These are phyloP conservation scores for Luffa aegyptiaca DNA, from an alignment of 306 rosid species.

Conservation along the genomic window DNA sequence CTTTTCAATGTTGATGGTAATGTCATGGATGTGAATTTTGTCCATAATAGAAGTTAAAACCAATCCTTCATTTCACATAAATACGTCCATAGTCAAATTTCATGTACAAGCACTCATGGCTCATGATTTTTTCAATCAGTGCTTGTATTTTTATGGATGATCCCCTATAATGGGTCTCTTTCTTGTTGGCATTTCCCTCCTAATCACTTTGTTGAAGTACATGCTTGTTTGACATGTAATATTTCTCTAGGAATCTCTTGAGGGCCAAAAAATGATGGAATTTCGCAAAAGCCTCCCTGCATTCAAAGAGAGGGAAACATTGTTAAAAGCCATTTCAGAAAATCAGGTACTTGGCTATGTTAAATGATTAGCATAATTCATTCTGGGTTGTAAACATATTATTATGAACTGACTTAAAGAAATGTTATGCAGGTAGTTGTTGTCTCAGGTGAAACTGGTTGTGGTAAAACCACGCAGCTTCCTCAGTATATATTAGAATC, in stretches of 20 bases:
- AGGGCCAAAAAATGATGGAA: conserved; percentile 38
- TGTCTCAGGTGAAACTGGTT: conserved; percentile 45
- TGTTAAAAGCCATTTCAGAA: conserved; percentile 27
- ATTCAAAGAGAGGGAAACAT: conserved; percentile 28
- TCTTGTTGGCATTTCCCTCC: neutral
- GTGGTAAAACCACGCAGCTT: conserved; percentile 46
- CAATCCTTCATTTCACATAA: neutral
- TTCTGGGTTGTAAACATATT: neutral
- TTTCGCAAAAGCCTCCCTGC: conserved; percentile 44
- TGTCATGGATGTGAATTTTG: neutral
- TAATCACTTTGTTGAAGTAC: neutral
- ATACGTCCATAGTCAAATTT: neutral
- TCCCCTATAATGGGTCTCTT: neutral
- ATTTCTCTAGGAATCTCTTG: conserved; percentile 25
- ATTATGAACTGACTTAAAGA: neutral
- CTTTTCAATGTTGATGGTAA: neutral
- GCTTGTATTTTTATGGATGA: neutral
- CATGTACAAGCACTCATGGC: neutral
- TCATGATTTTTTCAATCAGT: neutral
- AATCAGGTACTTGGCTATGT: conserved; percentile 26
- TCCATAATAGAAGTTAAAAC: neutral
- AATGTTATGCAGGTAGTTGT: conserved; percentile 26
- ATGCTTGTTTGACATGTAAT: neutral
- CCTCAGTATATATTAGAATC: conserved; percentile 44
- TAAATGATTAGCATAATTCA: neutral